phyloP scores from a whole-genome alignment of 1,284 basidiomycete genomes.

The Cystobasidium sp. region DNA sequence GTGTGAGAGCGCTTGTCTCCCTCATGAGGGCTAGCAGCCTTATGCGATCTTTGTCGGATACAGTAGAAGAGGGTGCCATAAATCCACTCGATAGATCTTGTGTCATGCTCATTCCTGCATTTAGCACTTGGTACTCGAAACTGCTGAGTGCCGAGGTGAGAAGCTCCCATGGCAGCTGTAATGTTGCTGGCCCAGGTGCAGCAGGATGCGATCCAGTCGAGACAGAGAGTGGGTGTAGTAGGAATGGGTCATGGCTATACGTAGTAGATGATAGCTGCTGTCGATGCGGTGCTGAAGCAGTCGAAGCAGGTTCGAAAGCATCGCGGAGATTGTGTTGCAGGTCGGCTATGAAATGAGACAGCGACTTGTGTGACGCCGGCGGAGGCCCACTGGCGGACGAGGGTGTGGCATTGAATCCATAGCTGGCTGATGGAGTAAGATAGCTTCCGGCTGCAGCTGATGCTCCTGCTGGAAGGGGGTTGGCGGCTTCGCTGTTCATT shows the following conservation, averaged over 20 bases:
- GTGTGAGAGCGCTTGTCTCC: constrained; percentile 23
- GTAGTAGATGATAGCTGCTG: background rate
- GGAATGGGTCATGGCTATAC: background rate
- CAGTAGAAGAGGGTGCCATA: background rate
- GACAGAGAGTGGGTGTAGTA: constrained; percentile 27
- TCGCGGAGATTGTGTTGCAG: constrained; percentile 21
- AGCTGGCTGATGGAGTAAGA: constrained; percentile 1
- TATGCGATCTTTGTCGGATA: constrained; percentile 29
- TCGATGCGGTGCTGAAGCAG: too few species aligned
- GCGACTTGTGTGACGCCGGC: constrained; percentile 2
- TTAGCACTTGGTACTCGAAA: constrained; percentile 40
- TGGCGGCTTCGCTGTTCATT: constrained; percentile 21
- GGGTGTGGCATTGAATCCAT: constrained; percentile 3
- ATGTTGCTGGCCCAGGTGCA: background rate
- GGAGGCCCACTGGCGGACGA: constrained; percentile 3
- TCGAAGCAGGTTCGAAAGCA: constrained; percentile 9
- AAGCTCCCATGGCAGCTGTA: constrained; percentile 36
- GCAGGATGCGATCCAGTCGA: background rate
- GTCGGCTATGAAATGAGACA: constrained; percentile 23
- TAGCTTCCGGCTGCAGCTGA: background rate
- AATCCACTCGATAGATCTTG: background rate
- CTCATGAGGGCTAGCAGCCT: constrained; percentile 24
- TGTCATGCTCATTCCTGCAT: background rate
- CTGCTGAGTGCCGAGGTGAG: constrained; percentile 18
- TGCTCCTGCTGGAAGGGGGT: constrained; percentile 4